Conservation (phyloP, 129 eudicot species). For the Flaveria ramosissima region DNA sequence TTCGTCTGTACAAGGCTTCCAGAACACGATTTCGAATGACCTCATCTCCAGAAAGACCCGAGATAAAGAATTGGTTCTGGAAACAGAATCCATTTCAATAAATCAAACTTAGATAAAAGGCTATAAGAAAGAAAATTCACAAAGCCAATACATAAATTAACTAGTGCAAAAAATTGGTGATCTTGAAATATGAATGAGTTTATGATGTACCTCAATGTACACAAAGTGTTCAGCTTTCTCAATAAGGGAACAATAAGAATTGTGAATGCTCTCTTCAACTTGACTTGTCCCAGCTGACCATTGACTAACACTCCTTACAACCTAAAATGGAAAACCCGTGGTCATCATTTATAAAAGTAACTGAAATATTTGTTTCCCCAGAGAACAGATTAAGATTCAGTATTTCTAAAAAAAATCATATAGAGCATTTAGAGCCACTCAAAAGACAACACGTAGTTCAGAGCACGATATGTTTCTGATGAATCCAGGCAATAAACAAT, state of each 20-base stretch:
- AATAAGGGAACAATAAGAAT: conserved; percentile 90
- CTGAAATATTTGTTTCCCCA: not conserved
- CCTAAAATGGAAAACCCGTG: conserved; percentile 42
- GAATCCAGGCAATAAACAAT: conserved; percentile 13
- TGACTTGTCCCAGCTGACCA: conserved; percentile 99
- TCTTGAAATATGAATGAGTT: conserved; percentile 20
- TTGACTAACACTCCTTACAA: conserved; percentile 90
- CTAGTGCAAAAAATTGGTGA: not conserved
- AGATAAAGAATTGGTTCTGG: conserved; percentile 98
- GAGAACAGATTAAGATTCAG: not conserved
- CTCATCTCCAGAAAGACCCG: conserved; percentile 96
- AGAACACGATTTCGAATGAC: conserved; percentile 79
- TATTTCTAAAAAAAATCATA: conserved; percentile 6
- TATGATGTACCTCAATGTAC: conserved; percentile 78
- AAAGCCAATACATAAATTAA: not conserved
- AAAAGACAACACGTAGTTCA: conserved; percentile 8
- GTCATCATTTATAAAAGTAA: not conserved
- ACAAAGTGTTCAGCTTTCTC: conserved; percentile 93
- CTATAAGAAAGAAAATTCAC: not conserved
- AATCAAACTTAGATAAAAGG: not conserved
- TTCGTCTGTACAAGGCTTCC: conserved; percentile 79
- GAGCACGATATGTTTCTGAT: not conserved
- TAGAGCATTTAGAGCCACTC: conserved; percentile 11
- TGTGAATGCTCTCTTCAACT: conserved; percentile 95
- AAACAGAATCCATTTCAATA: conserved; percentile 34